Percentiles rank a stretch among this genome's conserved stretches.
Conservation (phyloP, 805 yeast species). For the Debaryomyces hansenii region DNA sequence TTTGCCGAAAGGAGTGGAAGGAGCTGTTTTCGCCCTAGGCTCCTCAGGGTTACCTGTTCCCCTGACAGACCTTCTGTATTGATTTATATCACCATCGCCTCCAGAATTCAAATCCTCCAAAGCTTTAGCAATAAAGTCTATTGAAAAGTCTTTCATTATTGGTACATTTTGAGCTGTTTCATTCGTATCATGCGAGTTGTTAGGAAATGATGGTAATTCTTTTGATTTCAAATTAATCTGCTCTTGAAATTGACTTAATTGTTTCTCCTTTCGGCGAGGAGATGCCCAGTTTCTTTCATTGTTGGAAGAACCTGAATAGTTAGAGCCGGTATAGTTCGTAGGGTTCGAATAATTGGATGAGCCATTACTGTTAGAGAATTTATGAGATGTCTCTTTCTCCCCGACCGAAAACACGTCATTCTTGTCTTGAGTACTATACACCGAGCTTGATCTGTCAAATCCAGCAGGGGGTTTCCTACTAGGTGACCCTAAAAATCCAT, state of each 20-base stretch:
- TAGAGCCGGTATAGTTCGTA: constrained; percentile 28
- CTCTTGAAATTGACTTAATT: constrained; percentile 35
- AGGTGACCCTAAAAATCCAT: constrained; percentile 8
- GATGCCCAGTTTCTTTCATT: constrained; percentile 43
- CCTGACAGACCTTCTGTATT: constrained; percentile 40
- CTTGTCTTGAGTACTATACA: constrained; percentile 13
- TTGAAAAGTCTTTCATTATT: constrained; percentile 42
- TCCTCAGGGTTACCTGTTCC: constrained; percentile 14
- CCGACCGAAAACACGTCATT: constrained; percentile 18
- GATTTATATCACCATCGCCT: constrained; percentile 44
- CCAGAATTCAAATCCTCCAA: constrained; percentile 45
- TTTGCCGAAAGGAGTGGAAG: constrained; percentile 15
- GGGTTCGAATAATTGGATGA: constrained; percentile 39
- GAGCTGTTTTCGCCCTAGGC: constrained; percentile 11
- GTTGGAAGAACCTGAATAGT: constrained; percentile 15
- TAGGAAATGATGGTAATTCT: constrained; percentile 22
- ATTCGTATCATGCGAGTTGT: constrained; percentile 1
- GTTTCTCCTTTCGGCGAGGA: constrained; percentile 37
- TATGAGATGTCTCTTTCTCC: constrained; percentile 1
- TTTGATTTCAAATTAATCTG: constrained; percentile 36
- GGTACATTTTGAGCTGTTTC: constrained; percentile 25
- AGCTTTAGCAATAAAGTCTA: constrained; percentile 47
- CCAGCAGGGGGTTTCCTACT: constrained; percentile 8
- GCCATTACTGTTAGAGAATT: constrained; percentile 15
- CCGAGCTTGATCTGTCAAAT: constrained; percentile 2